Base-by-base conservation (phyloP, 2,329 filamentous ascomycete genomes). In the Anthostomella pinea region DNA sequence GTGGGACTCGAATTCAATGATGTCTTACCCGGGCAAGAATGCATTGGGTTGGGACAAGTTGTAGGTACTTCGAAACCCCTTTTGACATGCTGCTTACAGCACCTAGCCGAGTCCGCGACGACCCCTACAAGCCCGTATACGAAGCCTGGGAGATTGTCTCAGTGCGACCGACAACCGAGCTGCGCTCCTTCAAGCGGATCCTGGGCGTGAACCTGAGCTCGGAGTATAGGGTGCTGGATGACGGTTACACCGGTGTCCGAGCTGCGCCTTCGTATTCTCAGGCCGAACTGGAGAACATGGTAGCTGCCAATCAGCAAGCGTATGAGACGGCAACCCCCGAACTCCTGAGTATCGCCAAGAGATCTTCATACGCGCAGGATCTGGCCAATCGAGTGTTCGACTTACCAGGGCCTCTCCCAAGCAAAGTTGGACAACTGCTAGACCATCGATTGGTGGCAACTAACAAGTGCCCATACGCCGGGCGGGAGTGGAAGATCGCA, bases 401-500 rank as follows among this genome's bases (percentile, higher is more conserved):
- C 10, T 41, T 51, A 14, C 48, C 48, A 8, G 40, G 35, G 3
- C 35, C 22, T 7, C 40, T 51, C 4, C 36, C 45, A 15, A 37
- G 38, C 9, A 48, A 46, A 21, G 34, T 51, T 13, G 48, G 48
- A 3, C 43, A 43, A 10, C 23, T 51, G 6, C 14, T 51, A 3
- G 48, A 51, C 26, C 43, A 36, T 17, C 48, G 48, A 8, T 40
- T 46, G 6, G 34, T 44, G 2, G 48, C 48, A 4, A 46, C 45
- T 4, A 51, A 51, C 27, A 49, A 44, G 24, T 43, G 38, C 17
- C 45, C 35, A 8, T 38, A 34, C 14, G 16, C 38, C 8, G 36
- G 43, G 5, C 45, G 48, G 6, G 45, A 51, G 21, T 51, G 48
- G 48, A 48, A 43, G n/a, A 30, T 49, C 6, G 45, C 43, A 8